These are phyloP conservation scores for Hypoxylon sp. DNA, from an alignment of 2,329 filamentous ascomycete species.

Conservation along the genomic window DNA sequence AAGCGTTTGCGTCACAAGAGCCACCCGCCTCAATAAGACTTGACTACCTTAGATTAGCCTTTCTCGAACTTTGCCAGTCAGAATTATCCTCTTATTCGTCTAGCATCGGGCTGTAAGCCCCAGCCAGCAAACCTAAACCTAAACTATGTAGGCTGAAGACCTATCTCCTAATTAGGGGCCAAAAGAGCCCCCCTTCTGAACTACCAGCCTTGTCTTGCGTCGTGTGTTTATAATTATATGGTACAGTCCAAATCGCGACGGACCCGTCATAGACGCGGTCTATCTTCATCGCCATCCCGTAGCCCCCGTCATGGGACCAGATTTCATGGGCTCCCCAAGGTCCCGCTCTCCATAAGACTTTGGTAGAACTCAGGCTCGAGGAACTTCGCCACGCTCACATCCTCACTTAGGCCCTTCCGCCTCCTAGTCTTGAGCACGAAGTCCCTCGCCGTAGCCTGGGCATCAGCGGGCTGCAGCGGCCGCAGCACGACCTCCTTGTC, in stretches of 20 bases:
- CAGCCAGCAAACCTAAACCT: not conserved
- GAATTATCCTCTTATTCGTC: not conserved
- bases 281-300: too few relatives aligned
- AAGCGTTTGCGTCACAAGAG: not conserved
- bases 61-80: not conserved
- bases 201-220: not conserved
- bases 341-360: constrained; percentile 87
- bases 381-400: constrained; percentile 96
- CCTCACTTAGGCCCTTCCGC: constrained; percentile 93
- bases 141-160: not conserved
- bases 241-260: constrained; percentile 13
- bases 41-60: not conserved
- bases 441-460: constrained; percentile 91
- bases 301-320: too few relatives aligned
- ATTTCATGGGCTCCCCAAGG: constrained; percentile 69
- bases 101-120: not conserved
- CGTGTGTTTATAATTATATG: constrained; percentile 8
- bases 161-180: constrained; percentile 12
- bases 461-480: constrained; percentile 87
- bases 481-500: constrained; percentile 86
- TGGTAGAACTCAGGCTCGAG: constrained; percentile 94
- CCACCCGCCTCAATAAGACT: not conserved
- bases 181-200: not conserved
- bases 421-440: constrained; percentile 96
- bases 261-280: not conserved